Evolutionary conservation across 805 yeast species (phyloP), one percentile per base, ranked within the genome.

Genomic region (Schwanniomyces yamadae): DNA sequence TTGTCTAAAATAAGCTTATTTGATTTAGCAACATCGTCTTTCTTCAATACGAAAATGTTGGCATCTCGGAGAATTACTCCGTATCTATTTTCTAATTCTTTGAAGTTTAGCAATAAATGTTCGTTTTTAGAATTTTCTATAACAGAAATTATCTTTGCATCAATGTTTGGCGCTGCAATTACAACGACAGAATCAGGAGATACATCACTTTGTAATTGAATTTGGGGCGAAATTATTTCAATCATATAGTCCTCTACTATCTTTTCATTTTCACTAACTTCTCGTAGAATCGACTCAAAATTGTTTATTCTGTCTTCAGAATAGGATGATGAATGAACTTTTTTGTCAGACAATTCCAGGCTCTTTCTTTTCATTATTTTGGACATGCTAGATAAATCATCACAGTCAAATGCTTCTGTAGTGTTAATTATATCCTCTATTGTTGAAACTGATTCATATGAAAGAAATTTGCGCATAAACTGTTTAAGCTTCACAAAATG

Each of bases 131-230:
- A 45, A 31, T 58, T 63, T 23, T 77, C 77, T 40, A 71, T 72
- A 28, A 89, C 77, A 2, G 85, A 72, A n/a, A 87, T 59, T 7
- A 84, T 76, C 42, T 84, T 79, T 18, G 82, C 55, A 47, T 84
- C 83, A 36, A 90, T 78, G 27, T 66, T 69, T 8, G 91, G 93
- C 0, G 95, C 77, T 2, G 84, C 74, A n/a, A 90, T 68, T 22
- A 89, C 56, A 9, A 88, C 69, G 34, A 85, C 77, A 2, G 84
- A 66, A 28, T 77, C 78, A 3, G 66, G 60, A 13, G 46, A 44
- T 19, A 63, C 70, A 8, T 61, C 60, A 29, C 69, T 55, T 37
- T 64, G 68, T 9, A 69, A 44, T 41, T 69, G 75, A 28, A 69
- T 68, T 37, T 69, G 75, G 1, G 75, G 73, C 0, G 70, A 63